A percentile compares a stretch with the other conserved stretches of the same genome.
Evolutionary conservation across 78 protist genomes (phyloP).

Genomic region (Reticulomyxa filosa): DNA sequence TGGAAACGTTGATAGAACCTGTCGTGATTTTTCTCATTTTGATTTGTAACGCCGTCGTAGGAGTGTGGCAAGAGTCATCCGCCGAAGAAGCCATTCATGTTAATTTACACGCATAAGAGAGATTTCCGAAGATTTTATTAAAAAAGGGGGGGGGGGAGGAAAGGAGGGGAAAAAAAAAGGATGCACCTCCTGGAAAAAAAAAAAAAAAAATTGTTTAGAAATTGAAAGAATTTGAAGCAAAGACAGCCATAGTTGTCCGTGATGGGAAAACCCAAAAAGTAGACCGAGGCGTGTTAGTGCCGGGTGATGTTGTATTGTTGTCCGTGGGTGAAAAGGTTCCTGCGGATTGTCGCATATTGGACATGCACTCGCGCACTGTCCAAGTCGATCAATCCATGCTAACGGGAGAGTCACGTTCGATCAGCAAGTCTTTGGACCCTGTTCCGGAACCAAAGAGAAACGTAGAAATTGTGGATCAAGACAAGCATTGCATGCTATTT

Average conservation of each 20-base stretch:
- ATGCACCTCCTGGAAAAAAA: too few relatives aligned
- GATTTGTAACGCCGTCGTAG: constrained; percentile 36
- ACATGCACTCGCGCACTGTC: constrained; percentile 6
- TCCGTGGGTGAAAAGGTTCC: constrained; percentile 54
- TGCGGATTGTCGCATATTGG: constrained; percentile 34
- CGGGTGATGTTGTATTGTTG: constrained; percentile 56
- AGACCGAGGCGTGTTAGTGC: constrained; percentile 40
- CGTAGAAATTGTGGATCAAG: neutral
- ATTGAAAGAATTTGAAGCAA: neutral
- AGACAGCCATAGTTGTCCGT: neutral
- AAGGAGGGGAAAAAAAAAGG: too few relatives aligned
- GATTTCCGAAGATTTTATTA: too few relatives aligned
- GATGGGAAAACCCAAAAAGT: constrained; percentile 29
- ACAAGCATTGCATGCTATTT: constrained; percentile 4
- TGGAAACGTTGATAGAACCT: constrained; percentile 17
- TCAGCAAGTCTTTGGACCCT: neutral
- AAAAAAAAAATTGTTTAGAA: too few relatives aligned
- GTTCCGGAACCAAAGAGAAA: too few relatives aligned
- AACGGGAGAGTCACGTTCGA: constrained; percentile 11
- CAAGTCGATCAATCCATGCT: constrained; percentile 25
- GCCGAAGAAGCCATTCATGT: constrained; percentile 46
- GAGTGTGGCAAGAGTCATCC: constrained; percentile 38
- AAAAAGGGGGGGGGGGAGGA: too few relatives aligned
- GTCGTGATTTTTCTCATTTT: constrained; percentile 44
- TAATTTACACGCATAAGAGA: too few relatives aligned